Evolutionary conservation across 768 basidiomycete genomes (phyloP), one percentile per base, ranked within the genome.

Genomic region (Mycena indigotica): DNA sequence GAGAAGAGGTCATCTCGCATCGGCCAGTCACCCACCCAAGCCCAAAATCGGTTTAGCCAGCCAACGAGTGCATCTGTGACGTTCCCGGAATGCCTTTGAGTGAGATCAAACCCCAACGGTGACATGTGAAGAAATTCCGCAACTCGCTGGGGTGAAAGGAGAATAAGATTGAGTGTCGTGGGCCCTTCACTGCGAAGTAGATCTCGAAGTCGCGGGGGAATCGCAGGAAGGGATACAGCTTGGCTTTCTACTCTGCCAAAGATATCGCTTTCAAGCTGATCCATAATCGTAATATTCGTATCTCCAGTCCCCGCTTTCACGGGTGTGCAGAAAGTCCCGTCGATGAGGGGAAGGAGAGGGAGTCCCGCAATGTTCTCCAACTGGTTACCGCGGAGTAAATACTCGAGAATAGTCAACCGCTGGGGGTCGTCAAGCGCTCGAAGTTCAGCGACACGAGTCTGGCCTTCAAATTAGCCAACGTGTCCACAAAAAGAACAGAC

Each of bases 31-130:
- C 57, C 63, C 44, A 77, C 50, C 81, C 80, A 82, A 2, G 51
- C 39, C 82, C 81, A 83, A 57, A 81, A 82, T 1, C 53, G 49
- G 1, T 69, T 64, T n/a, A 80, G 53, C 76, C 77, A 80, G 4
- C 55, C 40, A 17, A 76, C 53, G 10, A 60, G 46, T 4, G 30
- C 50, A 6, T 59, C 56, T 32, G 67, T 60, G 5, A 58, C 56
- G 26, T 53, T 55, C 26, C 49, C 52, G n/a, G 57, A 53, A 30
- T 60, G 56, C n/a, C 50, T 50, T 32, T 39, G 30, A 1, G 68
- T 67, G 16, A 68, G 57, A 28, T 69, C 62, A 3, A 72, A 58
- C 1, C 65, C 66, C 3, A 72, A 55, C 8, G 61, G 69, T 12
- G 58, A 67, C 2, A 48, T 55, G 16, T 54, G 50, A 4, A 78